These are phyloP conservation scores for Quercus agrifolia DNA, from an alignment of 306 rosid genomes.

Conservation along the genomic window DNA sequence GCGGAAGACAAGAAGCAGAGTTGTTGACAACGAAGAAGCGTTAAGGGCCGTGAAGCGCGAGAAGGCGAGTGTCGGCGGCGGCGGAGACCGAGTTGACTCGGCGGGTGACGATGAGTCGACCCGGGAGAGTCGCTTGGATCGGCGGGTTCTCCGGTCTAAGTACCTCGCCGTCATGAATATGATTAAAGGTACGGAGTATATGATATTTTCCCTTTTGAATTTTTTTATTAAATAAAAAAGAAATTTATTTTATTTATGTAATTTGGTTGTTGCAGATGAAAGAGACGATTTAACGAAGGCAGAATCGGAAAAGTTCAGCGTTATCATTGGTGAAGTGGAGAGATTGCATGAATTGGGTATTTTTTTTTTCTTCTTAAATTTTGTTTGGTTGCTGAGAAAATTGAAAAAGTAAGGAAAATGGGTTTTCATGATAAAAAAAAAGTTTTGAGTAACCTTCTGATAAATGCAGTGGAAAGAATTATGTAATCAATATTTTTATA, in stretches of 20 bases:
- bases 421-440: too few relatives aligned
- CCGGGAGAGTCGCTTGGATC: slow-evolving; percentile 27
- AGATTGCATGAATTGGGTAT: slow-evolving; percentile 62
- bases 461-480: too few relatives aligned
- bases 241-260: not conserved
- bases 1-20: slow-evolving; percentile 6
- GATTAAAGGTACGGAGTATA: slow-evolving; percentile 41
- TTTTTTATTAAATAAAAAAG: not conserved
- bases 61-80: not conserved
- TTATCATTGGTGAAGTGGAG: slow-evolving; percentile 46
- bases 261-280: slow-evolving; percentile 41
- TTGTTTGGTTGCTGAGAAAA: not conserved
- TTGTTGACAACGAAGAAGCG: not conserved
- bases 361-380: not conserved
- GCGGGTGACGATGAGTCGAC: slow-evolving; percentile 7
- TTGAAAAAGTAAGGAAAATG: not conserved
- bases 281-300: slow-evolving; percentile 46
- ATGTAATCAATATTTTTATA: too few relatives aligned
- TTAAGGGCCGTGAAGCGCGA: slow-evolving; percentile 45
- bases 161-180: slow-evolving; percentile 48
- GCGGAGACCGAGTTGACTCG: slow-evolving; percentile 5
- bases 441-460: too few relatives aligned
- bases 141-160: slow-evolving; percentile 64
- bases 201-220: not conserved
- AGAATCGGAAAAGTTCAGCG: slow-evolving; percentile 48